Evolutionary conservation across 2,329 filamentous ascomycete species (phyloP), one percentile per base, ranked within the genome.

Genomic region (Scytalidium lignicola): DNA sequence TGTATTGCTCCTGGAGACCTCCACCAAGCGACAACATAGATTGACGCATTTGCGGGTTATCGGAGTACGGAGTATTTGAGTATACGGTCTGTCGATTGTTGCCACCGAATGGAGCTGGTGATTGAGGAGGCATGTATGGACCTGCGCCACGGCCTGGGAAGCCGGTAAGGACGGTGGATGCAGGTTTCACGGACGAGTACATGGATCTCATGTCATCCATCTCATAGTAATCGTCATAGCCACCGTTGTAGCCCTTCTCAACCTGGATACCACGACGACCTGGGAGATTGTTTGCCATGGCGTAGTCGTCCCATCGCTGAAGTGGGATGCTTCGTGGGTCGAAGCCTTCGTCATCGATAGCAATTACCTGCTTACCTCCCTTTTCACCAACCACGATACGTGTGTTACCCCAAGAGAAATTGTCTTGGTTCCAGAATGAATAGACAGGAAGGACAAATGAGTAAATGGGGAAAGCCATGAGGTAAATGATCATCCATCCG

Each of bases 371-470:
- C 73, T 95, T 96, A 65, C 80, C 81, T 55, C 91, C 92, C 68
- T 92, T 90, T 68, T 99, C 93, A 51, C 90, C 92, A 57, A 97
- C 88, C 58, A 99, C 93, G 56, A 99, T 83, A 80, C 93, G 90
- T 1, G 93, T 99, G 73, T 93, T 97, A 78, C 93, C 93, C 93
- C 93, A 99, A 2, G 85, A 85, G 77, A 99, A 99, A 72, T 99
- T 92, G 70, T 99, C 93, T 69, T 96, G 91, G 71, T 96, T 95
- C 93, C 93, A 99, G 85, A 99, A 99, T 0, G 92, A 96, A 74
- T 97, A 99, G 55, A 99, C 73, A 1, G 93, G 93, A 12, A 99
- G 79, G 55, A 95, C 66, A 61, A 99, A 88, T 3, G 86, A 93
- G 74, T 92, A 96, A 59, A 99, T 87, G 0, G 93, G 93, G 74